Base-by-base conservation (phyloP, 2,329 filamentous ascomycete genomes). In the Cercospora nicotianae region DNA sequence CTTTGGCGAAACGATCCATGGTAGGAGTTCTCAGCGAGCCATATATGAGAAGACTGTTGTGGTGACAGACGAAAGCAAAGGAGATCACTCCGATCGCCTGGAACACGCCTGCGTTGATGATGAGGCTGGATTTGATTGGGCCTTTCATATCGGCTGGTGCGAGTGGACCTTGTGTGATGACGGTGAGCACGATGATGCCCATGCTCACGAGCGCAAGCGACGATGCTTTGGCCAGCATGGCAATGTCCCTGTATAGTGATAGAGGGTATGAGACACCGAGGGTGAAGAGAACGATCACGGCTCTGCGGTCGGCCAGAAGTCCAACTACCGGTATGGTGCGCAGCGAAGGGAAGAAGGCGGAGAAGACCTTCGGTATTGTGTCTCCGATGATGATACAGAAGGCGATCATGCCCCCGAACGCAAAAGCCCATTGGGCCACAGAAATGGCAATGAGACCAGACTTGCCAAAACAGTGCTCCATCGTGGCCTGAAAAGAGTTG, bases 361-460 rank as follows among this genome's bases (percentile, higher is more conserved):
- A 82, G 75, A 98, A 80, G 59, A 99, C 95, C 78, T 94, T 92
- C 3, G 95, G 95, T 77, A 99, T 97, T 0, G 92, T 94, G 79
- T 99, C 95, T 68, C 95, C 95, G 9, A 99, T 91, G 76, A 99
- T 97, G 75, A 99, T 93, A 72, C 94, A 95, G 80, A 98, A 99
- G 13, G 95, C 95, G 65, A 99, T 89, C 95, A 99, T 99, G 72
- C 95, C 95, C 66, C 95, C 95, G 83, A 98, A 99, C 2, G 95
- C 95, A 85, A 99, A 99, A 30, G 93, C 90, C 94, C 94, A 99
- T 83, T 99, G 95, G 60, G 95, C 95, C 69, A 98, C 74, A 60
- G 88, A 90, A 63, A 99, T 97, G 67, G 95, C 94, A 72, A 99
- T 88, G 65, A 99, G 84, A 0, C 95, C 95, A 18, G 90, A 86